phyloP scores from a whole-genome alignment of 306 rosid species.

The Corylus heterophylla region DNA sequence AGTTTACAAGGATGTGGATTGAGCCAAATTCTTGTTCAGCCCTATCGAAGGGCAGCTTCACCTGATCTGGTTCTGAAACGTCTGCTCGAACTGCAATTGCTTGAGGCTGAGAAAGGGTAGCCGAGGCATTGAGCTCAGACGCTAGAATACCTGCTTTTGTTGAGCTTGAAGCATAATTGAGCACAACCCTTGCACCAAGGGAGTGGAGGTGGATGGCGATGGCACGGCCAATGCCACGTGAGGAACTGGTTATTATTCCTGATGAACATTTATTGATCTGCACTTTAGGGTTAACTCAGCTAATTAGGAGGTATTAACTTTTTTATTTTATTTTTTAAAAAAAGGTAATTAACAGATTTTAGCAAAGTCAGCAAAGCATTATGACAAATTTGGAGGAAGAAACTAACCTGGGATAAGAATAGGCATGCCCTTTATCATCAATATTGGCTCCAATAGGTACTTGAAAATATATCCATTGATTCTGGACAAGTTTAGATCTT shows the following conservation, averaged over 20 bases:
- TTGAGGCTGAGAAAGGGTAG: neutral
- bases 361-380: too few relatives aligned
- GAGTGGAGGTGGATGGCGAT: constrained; percentile 54
- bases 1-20: constrained; percentile 39
- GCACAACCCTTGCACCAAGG: constrained; percentile 45
- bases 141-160: constrained; percentile 39
- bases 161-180: constrained; percentile 40
- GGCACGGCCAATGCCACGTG: constrained; percentile 54
- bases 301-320: too few relatives aligned
- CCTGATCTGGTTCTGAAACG: constrained; percentile 44
- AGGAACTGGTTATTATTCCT: constrained; percentile 37
- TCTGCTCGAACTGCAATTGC: constrained; percentile 42
- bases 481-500: too few relatives aligned
- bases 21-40: constrained; percentile 36
- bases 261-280: too few relatives aligned
- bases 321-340: too few relatives aligned
- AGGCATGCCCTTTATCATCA: too few relatives aligned
- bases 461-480: too few relatives aligned
- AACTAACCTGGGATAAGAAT: too few relatives aligned
- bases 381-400: too few relatives aligned
- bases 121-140: constrained; percentile 36
- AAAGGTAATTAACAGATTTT: too few relatives aligned
- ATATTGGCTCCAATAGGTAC: too few relatives aligned
- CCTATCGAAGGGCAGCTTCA: constrained; percentile 37
- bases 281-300: too few relatives aligned